These are phyloP conservation scores for Sphaerulina populicola DNA, from an alignment of 2,329 filamentous ascomycete genomes.

Conservation along the genomic window DNA sequence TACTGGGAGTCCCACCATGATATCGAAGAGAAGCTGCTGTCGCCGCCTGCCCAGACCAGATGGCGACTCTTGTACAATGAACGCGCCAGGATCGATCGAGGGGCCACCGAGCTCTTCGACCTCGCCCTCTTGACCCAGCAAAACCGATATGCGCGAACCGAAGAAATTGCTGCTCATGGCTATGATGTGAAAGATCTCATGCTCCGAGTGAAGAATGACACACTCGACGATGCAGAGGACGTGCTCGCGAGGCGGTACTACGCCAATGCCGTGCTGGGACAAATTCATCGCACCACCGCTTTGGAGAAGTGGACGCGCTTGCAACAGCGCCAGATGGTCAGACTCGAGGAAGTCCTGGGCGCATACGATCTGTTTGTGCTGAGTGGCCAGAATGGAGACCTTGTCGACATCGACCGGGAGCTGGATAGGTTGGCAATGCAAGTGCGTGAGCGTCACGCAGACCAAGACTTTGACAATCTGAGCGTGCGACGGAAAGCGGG, in stretches of 20 bases:
- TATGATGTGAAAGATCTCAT: conserved; percentile 79
- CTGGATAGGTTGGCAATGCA: conserved; percentile 56
- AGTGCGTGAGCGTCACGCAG: conserved; percentile 48
- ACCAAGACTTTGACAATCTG: conserved; percentile 43
- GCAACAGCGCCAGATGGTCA: conserved; percentile 43
- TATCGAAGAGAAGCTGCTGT: conserved; percentile 48
- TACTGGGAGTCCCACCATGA: conserved; percentile 65
- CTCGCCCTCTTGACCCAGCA: conserved; percentile 63
- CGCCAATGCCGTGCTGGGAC: conserved; percentile 63
- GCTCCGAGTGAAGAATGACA: conserved; percentile 57
- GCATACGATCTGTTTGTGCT: conserved; percentile 87
- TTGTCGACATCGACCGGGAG: conserved; percentile 53
- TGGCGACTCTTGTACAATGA: conserved; percentile 57
- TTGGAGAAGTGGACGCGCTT: conserved; percentile 66
- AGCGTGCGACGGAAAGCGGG: conserved; percentile 61
- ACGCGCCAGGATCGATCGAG: conserved; percentile 31
- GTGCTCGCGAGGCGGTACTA: conserved; percentile 72
- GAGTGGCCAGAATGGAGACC: conserved; percentile 61
- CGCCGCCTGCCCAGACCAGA: conserved; percentile 29
- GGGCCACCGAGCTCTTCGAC: conserved; percentile 45
- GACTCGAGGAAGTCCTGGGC: conserved; percentile 66
- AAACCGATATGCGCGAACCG: conserved; percentile 60
- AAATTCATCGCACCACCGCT: conserved; percentile 71
- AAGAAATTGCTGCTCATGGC: conserved; percentile 61
- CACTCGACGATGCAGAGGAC: conserved; percentile 57